These are phyloP conservation scores for Gymnopus androsaceus DNA, from an alignment of 1,284 basidiomycete species.

Conservation along the genomic window DNA sequence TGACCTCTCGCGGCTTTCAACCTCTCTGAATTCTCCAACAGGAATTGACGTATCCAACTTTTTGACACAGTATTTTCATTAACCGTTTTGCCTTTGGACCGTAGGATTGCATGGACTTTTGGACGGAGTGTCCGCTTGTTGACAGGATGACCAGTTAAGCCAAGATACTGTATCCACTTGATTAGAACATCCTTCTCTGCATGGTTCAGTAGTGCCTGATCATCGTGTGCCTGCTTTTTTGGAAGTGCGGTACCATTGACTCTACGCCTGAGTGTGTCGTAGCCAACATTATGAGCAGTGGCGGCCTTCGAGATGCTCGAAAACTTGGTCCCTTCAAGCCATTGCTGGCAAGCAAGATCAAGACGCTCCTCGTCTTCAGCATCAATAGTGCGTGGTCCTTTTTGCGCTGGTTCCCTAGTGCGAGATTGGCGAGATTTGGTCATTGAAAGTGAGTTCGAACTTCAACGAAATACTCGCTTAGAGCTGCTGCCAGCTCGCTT, in stretches of 20 bases:
- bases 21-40: slow-evolving; percentile 24
- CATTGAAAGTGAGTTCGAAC: no score
- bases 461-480: no score
- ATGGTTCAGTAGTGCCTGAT: slow-evolving; percentile 22
- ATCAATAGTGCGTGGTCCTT: no score
- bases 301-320: no score
- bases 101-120: slow-evolving; percentile 22
- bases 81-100: neutral
- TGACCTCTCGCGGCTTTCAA: slow-evolving; percentile 23
- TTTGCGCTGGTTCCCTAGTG: no score
- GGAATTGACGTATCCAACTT: slow-evolving; percentile 25
- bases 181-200: slow-evolving; percentile 21
- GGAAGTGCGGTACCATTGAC: neutral
- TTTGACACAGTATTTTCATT: slow-evolving; percentile 15
- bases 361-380: no score
- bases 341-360: no score
- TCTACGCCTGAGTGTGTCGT: neutral
- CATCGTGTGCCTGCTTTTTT: slow-evolving; percentile 17
- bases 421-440: no score
- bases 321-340: no score
- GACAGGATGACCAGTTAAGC: slow-evolving; percentile 19
- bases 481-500: no score
- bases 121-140: slow-evolving; percentile 21
- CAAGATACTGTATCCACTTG: slow-evolving; percentile 27
- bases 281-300: no score